These are phyloP conservation scores for Ceratocystis huliohia DNA, from an alignment of 2,329 filamentous ascomycete species.

Conservation along the genomic window DNA sequence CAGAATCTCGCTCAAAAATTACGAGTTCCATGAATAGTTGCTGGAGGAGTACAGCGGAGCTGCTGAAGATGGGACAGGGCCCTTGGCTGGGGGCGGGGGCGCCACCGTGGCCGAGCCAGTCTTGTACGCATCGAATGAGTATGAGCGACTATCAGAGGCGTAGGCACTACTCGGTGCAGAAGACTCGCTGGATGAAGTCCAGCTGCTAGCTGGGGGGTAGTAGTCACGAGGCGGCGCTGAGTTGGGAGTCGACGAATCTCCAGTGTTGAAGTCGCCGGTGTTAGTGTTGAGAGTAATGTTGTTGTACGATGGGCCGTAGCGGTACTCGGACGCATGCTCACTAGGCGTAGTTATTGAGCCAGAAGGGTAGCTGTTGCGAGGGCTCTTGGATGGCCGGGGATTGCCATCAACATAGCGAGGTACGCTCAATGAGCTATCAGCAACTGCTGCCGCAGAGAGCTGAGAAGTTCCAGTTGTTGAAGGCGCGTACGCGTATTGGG, in stretches of 20 bases:
- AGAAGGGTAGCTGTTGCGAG: constrained; percentile 43
- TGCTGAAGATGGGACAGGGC: constrained; percentile 14
- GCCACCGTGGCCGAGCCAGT: constrained; percentile 27
- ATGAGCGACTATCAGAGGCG: constrained; percentile 29
- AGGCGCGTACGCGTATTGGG: constrained; percentile 44
- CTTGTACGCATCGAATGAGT: constrained; percentile 41
- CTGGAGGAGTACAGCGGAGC: constrained; percentile 31
- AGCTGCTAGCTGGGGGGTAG: constrained; percentile 39
- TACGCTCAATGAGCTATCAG: constrained; percentile 39
- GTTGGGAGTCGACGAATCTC: constrained; percentile 26
- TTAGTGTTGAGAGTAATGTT: constrained; percentile 26
- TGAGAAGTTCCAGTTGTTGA: constrained; percentile 39
- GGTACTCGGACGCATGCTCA: constrained; percentile 42
- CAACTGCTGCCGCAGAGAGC: constrained; percentile 33
- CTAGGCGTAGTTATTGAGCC: constrained; percentile 37
- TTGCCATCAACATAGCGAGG: constrained; percentile 46
- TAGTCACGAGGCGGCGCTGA: constrained; percentile 36
- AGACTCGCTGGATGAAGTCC: constrained; percentile 29
- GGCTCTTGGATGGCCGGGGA: constrained; percentile 43
- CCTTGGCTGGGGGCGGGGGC: constrained; percentile 28
- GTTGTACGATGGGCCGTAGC: constrained; percentile 39
- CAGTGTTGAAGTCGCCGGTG: constrained; percentile 21
- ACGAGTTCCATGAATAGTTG: constrained; percentile 47
- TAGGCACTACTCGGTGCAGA: constrained; percentile 16
- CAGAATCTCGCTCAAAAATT: constrained; percentile 24